phyloP scores from a whole-genome alignment of 1,284 basidiomycete genomes.

The Neonothopanus nambi region DNA sequence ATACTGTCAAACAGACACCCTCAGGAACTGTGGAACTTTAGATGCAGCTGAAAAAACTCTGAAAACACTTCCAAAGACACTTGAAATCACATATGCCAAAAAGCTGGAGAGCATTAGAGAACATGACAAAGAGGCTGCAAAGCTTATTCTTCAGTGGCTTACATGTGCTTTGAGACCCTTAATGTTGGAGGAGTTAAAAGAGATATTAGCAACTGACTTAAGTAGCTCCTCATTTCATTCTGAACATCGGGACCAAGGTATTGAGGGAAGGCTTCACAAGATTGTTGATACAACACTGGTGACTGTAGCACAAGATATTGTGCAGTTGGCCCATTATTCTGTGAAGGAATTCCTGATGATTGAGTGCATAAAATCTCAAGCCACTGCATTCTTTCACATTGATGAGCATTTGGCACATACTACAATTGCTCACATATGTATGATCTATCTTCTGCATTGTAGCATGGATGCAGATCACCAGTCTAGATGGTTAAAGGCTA shows the following conservation, averaged over 20 bases:
- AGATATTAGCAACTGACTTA: constrained; percentile 3
- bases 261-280: neutral
- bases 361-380: neutral
- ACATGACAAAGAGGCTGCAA: neutral
- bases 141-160: neutral
- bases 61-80: neutral
- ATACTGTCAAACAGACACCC: neutral
- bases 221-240: neutral
- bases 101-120: no score
- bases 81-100: constrained; percentile 1
- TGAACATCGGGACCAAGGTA: neutral
- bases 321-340: constrained; percentile 8
- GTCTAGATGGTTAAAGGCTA: no score
- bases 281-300: neutral
- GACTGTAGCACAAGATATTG: neutral
- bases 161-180: neutral
- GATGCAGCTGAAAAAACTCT: neutral
- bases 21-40: neutral
- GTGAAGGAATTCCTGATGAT: constrained; percentile 7
- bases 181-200: neutral
- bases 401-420: constrained; percentile 2
- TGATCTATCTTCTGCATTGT: constrained; percentile 1
- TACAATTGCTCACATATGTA: constrained; percentile 1
- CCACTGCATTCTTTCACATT: neutral
- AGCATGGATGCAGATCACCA: neutral